These are phyloP conservation scores for Sporothrix brasiliensis DNA, from an alignment of 2,329 filamentous ascomycete species.

Conservation along the genomic window DNA sequence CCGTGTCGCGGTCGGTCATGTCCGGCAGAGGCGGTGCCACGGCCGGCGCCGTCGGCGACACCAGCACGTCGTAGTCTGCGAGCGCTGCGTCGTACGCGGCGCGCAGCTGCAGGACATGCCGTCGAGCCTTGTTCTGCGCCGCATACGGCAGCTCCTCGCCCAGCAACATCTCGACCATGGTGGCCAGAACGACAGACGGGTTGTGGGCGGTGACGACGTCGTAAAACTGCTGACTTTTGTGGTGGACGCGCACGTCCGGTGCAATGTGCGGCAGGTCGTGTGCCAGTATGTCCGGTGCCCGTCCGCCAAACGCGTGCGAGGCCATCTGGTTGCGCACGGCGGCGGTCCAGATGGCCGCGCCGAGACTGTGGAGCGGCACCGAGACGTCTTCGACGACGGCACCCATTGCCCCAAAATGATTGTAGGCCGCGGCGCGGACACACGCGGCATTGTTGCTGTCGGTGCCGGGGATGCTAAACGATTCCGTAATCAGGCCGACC, in stretches of 20 bases:
- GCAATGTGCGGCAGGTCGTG: slow-evolving; percentile 38
- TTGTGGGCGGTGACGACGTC: slow-evolving; percentile 49
- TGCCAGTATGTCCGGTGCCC: slow-evolving; percentile 41
- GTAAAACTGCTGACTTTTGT: slow-evolving; percentile 47
- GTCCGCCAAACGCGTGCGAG: slow-evolving; percentile 40
- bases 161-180: slow-evolving; percentile 46
- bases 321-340: slow-evolving; percentile 42
- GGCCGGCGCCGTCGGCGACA: slow-evolving; percentile 52
- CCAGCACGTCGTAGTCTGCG: slow-evolving; percentile 48
- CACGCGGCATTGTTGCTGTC: slow-evolving; percentile 44
- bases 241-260: slow-evolving; percentile 39
- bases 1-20: slow-evolving; percentile 26
- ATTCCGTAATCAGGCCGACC: slow-evolving; percentile 52
- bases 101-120: slow-evolving; percentile 51
- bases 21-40: slow-evolving; percentile 49
- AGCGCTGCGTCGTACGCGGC: slow-evolving; percentile 53
- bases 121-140: slow-evolving; percentile 50
- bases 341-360: slow-evolving; percentile 54
- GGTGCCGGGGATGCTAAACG: slow-evolving; percentile 46
- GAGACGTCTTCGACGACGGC: slow-evolving; percentile 51
- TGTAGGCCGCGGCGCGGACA: slow-evolving; percentile 45
- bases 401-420: slow-evolving; percentile 46
- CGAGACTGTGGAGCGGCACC: slow-evolving; percentile 52
- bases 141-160: slow-evolving; percentile 40
- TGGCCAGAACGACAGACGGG: slow-evolving; percentile 50